Evolutionary conservation across 2,329 filamentous ascomycete genomes (phyloP).

Genomic region (Fusarium solani-melongenae): DNA sequence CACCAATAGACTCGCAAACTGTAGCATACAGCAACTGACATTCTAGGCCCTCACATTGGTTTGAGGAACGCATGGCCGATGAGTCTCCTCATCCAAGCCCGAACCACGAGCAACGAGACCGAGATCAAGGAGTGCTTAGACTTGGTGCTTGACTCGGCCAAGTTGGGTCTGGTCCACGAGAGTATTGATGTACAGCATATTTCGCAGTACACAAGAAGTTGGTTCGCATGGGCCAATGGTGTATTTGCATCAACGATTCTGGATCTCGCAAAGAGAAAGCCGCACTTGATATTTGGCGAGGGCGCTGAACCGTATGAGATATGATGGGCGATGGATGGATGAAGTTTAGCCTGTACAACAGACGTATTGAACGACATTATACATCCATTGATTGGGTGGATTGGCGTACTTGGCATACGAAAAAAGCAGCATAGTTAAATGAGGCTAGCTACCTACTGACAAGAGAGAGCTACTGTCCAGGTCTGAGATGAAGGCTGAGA

Average conservation of each 20-base stretch:
- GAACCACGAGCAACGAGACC: conserved; percentile 84
- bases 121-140: conserved; percentile 83
- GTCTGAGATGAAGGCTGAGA: background rate
- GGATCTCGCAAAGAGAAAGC: conserved; percentile 88
- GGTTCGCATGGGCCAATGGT: conserved; percentile 98
- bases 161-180: conserved; percentile 88
- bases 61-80: conserved; percentile 96
- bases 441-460: background rate
- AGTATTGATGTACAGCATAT: conserved; percentile 82
- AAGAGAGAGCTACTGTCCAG: background rate
- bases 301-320: conserved; percentile 69
- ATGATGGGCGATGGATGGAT: conserved; percentile 38
- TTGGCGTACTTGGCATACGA: background rate
- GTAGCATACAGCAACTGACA: conserved; percentile 9
- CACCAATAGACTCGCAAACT: background rate
- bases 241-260: conserved; percentile 94
- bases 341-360: background rate
- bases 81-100: conserved; percentile 90
- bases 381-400: background rate
- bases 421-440: background rate
- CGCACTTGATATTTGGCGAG: conserved; percentile 83
- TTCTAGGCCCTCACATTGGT: conserved; percentile 74
- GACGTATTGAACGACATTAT: background rate
- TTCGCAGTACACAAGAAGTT: conserved; percentile 82
- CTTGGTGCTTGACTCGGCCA: conserved; percentile 79